Percentiles rank a stretch among this genome's conserved stretches.
These are phyloP conservation scores for Clonostachys rosea DNA, from an alignment of 2,329 filamentous ascomycete species.

Conservation along the genomic window DNA sequence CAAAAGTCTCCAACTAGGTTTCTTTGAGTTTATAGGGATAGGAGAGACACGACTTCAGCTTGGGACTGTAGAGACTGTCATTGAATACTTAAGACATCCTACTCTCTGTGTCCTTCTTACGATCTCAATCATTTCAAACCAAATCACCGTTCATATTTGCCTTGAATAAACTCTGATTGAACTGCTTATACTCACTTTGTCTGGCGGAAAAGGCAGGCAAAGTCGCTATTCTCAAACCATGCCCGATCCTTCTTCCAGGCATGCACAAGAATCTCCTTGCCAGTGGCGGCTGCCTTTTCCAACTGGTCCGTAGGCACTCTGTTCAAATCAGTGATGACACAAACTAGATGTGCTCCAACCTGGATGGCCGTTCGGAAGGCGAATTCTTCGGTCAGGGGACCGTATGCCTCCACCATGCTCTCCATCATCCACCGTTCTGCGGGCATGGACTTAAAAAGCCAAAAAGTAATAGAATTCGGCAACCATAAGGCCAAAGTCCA, in stretches of 20 bases:
- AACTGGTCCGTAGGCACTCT: not conserved
- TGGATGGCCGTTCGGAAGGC: constrained; percentile 49
- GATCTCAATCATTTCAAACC: too few species aligned
- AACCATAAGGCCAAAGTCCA: constrained; percentile 56
- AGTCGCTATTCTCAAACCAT: not conserved
- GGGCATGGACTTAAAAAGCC: constrained; percentile 45
- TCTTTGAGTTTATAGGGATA: too few species aligned
- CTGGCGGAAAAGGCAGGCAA: not conserved
- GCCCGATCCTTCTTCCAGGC: not conserved
- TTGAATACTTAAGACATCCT: too few species aligned
- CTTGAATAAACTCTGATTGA: too few species aligned
- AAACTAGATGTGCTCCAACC: constrained; percentile 48
- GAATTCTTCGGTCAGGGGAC: constrained; percentile 36
- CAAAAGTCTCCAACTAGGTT: too few species aligned
- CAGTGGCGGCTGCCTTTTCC: not conserved
- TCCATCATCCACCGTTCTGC: constrained; percentile 46
- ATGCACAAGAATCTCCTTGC: not conserved
- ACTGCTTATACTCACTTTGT: not conserved
- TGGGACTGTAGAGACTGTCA: too few species aligned
- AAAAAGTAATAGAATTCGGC: constrained; percentile 52
- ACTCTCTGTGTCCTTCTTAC: too few species aligned
- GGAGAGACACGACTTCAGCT: too few species aligned
- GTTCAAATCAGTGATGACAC: not conserved
- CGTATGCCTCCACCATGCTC: constrained; percentile 45
- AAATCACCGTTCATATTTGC: too few species aligned